These are phyloP conservation scores for Penicillium sp. DNA, from an alignment of 2,329 filamentous ascomycete genomes.

Conservation along the genomic window DNA sequence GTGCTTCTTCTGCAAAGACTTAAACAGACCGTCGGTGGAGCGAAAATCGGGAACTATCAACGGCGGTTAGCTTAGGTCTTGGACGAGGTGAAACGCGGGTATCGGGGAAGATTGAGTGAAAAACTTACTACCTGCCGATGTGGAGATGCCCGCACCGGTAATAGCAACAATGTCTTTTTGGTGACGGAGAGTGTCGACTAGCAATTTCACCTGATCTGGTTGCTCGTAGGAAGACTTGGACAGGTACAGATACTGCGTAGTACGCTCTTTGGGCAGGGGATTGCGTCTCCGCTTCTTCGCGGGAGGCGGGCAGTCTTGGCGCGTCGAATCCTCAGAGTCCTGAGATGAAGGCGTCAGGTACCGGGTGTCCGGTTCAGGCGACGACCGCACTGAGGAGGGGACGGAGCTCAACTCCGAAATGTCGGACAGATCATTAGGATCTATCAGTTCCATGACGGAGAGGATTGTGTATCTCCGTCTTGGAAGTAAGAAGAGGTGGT, in stretches of 20 bases:
- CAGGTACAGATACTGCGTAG: conserved; percentile 82
- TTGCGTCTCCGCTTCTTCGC: conserved; percentile 76
- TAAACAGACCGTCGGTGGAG: conserved; percentile 88
- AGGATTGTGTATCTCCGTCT: background rate
- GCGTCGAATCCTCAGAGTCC: conserved; percentile 45
- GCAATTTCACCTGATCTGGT: conserved; percentile 67
- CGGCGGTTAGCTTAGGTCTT: conserved; percentile 6
- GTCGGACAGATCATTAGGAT: conserved; percentile 41
- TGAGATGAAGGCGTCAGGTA: conserved; percentile 53
- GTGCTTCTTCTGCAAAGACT: conserved; percentile 80
- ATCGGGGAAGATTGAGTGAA: conserved; percentile 20
- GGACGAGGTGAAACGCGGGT: conserved; percentile 18
- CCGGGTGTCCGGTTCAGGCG: conserved; percentile 42
- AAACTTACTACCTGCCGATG: conserved; percentile 84
- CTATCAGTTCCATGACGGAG: conserved; percentile 27
- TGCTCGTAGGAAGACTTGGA: conserved; percentile 56
- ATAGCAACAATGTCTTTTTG: conserved; percentile 98
- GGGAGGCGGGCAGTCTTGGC: conserved; percentile 69
- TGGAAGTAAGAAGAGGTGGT: background rate
- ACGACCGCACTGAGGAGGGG: conserved; percentile 47
- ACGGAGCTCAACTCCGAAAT: conserved; percentile 48
- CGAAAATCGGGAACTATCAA: conserved; percentile 89
- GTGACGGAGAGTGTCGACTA: conserved; percentile 77
- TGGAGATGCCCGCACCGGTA: conserved; percentile 94
- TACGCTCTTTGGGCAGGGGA: conserved; percentile 70